Base-by-base conservation (phyloP, 306 rosid species). In the Amphicarpaea edgeworthii region DNA sequence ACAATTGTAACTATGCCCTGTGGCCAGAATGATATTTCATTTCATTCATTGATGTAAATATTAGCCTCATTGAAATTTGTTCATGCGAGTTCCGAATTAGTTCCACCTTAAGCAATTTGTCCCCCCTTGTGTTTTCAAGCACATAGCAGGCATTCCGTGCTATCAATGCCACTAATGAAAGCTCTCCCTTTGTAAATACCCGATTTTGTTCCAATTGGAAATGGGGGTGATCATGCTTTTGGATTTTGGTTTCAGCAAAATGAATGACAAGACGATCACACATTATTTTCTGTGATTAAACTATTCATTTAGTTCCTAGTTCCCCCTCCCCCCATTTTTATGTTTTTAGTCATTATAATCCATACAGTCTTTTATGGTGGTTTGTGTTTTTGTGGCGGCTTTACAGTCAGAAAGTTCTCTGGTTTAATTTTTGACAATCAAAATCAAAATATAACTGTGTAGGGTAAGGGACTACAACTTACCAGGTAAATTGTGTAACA, bases 1-100 rank as follows among this genome's bases (percentile, higher is more conserved):
- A 77, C 20, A 74, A 49, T 71, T 81, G 69, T 74, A 42, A 38
- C 38, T 41, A 57, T 7, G 67, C 64, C 7, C 7, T 57, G 72
- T 57, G 72, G 43, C 75, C 34, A 32, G 63, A 47, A 26, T 68
- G 68, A 62, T 50, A 21, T 54, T 28, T 38, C 78, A 21, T 54
- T 28, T 38, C 78, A 84, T 84, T 84, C 83, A 77, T 81, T 77
- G 19, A 62, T 85, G 88, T 85, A 85, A 68, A 81, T 85, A 84
- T 49, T 38, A 76, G 50, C 69, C 46, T 63, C 71, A 12, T n/a
- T 37, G 26, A 34, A 43, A 32, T 32, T 15, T 19, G 1, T 45
- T 15, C 8, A 3, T 20, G 41, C 26, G 19, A 45, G 32, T 43
- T 66, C 8, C 9, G n/a, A 66, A 63, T 53, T 68, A 32, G 30